Conservation (phyloP, 768 basidiomycete species). For the Hygrophoropsis aurantiaca region DNA sequence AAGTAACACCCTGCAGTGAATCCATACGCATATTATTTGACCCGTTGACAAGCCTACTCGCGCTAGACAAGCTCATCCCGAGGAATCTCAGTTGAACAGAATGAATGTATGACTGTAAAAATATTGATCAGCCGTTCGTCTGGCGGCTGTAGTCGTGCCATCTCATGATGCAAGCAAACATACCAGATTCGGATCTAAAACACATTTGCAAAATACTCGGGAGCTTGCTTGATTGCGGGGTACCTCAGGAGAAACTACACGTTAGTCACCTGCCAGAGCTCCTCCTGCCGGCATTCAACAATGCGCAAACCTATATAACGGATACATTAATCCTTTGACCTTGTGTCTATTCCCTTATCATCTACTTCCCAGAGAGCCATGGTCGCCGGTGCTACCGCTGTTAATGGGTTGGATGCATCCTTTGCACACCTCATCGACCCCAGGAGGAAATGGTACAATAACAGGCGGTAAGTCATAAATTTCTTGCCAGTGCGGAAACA, state of each 20-base stretch:
- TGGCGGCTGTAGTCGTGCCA: too few species aligned
- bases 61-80: too few species aligned
- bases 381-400: conserved; percentile 52
- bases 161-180: too few species aligned
- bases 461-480: conserved; percentile 53
- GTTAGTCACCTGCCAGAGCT: neutral
- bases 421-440: conserved; percentile 63
- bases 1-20: too few species aligned
- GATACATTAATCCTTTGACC: conserved; percentile 32
- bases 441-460: conserved; percentile 73
- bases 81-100: too few species aligned
- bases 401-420: conserved; percentile 27
- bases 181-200: too few species aligned
- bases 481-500: neutral
- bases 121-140: too few species aligned
- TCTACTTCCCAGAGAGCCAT: conserved; percentile 32
- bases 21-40: too few species aligned
- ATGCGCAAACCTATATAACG: neutral
- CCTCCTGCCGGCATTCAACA: conserved; percentile 14
- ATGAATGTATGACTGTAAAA: too few species aligned
- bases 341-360: conserved; percentile 7
- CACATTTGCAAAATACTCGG: neutral
- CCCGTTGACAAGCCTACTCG: too few species aligned
- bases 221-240: conserved; percentile 5
- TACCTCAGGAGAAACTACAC: conserved; percentile 22